Percentiles rank a stretch among this genome's conserved stretches.
Conservation (phyloP, 345 rosid species). For the Mercurialis annua region DNA sequence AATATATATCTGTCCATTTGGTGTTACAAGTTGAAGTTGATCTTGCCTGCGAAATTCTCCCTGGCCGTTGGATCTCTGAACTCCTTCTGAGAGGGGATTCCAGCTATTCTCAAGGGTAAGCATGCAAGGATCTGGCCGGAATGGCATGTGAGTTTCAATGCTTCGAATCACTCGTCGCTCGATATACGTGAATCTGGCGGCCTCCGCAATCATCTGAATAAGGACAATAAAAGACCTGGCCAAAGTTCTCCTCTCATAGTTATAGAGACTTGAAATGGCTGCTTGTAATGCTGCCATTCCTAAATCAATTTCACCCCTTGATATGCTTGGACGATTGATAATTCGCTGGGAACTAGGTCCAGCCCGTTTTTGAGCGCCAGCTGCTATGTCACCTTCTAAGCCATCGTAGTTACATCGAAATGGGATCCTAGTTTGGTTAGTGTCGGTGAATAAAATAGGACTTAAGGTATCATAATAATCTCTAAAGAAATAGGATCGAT, state of each 20-base stretch:
- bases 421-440: background rate
- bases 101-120: background rate
- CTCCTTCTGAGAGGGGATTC: background rate
- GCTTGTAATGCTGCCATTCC: background rate
- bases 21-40: no score
- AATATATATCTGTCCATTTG: no score
- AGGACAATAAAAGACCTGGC: background rate
- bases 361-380: background rate
- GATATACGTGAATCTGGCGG: background rate
- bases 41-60: background rate
- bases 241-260: background rate
- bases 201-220: conserved; percentile 2
- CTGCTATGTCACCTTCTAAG: background rate
- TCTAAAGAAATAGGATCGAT: background rate
- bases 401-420: background rate
- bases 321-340: background rate
- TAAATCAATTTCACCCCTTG: background rate
- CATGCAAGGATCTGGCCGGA: background rate
- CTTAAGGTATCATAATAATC: background rate
- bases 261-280: background rate
- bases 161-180: background rate
- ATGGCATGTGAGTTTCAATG: background rate
- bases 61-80: background rate
- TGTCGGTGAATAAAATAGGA: background rate
- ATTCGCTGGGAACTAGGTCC: no score